These are phyloP conservation scores for Rhynchosporium graminicola DNA, from an alignment of 2,329 filamentous ascomycete genomes.

Conservation along the genomic window DNA sequence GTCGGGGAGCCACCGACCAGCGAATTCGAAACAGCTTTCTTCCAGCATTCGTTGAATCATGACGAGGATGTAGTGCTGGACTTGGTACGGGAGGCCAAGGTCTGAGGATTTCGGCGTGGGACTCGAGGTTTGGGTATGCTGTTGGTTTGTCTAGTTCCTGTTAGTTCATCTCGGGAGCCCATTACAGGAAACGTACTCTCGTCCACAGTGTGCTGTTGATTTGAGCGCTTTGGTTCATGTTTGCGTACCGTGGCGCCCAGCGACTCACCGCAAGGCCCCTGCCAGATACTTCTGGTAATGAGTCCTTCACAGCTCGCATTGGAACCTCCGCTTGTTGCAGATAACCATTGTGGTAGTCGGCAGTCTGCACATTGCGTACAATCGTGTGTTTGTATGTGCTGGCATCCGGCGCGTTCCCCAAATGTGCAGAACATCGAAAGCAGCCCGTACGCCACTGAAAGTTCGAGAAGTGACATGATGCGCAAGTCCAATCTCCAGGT, in stretches of 20 bases:
- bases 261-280: slow-evolving; percentile 31
- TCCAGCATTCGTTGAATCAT: slow-evolving; percentile 39
- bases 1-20: slow-evolving; percentile 36
- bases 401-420: slow-evolving; percentile 49
- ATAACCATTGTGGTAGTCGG: background rate
- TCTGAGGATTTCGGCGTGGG: slow-evolving; percentile 24
- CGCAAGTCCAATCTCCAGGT: slow-evolving; percentile 28
- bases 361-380: background rate
- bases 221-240: slow-evolving; percentile 7
- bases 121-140: slow-evolving; percentile 8
- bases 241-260: slow-evolving; percentile 35
- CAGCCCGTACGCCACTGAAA: slow-evolving; percentile 26
- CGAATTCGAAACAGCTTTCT: slow-evolving; percentile 39
- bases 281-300: background rate
- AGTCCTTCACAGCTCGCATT: background rate
- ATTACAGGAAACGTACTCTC: slow-evolving; percentile 22
- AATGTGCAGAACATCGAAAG: slow-evolving; percentile 43
- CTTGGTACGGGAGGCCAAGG: slow-evolving; percentile 40
- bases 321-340: background rate
- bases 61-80: slow-evolving; percentile 39
- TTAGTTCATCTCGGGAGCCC: background rate
- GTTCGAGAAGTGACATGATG: slow-evolving; percentile 29
- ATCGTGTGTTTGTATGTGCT: background rate
- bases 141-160: slow-evolving; percentile 10
- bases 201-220: slow-evolving; percentile 32